Evolutionary conservation across 1,139 yeast genomes (phyloP).

Genomic region (Pichia sp.): DNA sequence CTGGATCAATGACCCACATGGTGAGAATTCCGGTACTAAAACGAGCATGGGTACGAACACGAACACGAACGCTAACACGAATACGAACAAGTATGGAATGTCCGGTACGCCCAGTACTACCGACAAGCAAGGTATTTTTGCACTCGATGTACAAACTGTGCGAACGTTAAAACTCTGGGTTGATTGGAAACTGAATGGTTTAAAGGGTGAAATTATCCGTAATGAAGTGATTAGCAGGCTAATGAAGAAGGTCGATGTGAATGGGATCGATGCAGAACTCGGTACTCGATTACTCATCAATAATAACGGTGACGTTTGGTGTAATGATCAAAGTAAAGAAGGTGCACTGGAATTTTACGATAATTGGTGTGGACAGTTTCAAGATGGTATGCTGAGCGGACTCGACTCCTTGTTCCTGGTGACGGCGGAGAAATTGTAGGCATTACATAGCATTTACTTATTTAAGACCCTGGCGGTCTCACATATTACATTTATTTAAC

Average conservation of each 20-base stretch:
- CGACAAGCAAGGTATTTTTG: background rate
- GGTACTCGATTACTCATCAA: constrained; percentile 3
- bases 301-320: background rate
- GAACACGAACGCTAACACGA: too few species aligned
- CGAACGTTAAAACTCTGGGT: constrained; percentile 19
- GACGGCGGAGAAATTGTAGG: constrained; percentile 6
- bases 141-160: constrained; percentile 3
- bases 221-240: constrained; percentile 9
- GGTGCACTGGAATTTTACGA: background rate
- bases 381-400: constrained; percentile 8
- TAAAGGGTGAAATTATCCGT: constrained; percentile 16
- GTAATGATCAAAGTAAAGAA: background rate
- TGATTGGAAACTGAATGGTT: constrained; percentile 23
- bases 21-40: background rate
- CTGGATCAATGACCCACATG: constrained; percentile 8
- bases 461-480: too few species aligned
- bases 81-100: too few species aligned
- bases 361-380: background rate
- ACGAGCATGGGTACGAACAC: too few species aligned
- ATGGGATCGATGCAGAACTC: constrained; percentile 8
- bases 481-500: too few species aligned
- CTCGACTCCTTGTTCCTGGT: constrained; percentile 4
- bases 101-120: constrained; percentile 1
- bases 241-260: constrained; percentile 1
- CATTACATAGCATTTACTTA: background rate